Base-by-base conservation (phyloP, 805 yeast species). In the Peterozyma xylosa region DNA sequence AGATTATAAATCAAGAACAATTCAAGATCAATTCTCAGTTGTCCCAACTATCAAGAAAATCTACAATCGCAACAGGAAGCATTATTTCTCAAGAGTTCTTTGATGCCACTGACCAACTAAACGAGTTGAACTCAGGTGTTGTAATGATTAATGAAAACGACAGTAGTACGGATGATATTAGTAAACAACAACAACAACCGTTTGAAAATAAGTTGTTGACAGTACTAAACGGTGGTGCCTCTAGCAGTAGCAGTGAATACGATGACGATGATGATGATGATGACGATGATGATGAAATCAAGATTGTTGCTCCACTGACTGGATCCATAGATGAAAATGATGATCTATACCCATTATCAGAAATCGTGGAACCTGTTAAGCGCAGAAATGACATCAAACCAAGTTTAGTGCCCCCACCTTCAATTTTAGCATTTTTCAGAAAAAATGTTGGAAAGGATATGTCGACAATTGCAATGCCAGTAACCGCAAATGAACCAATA, bases 361-460 rank as follows among this genome's bases (percentile, higher is more conserved):
- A 44, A 17, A 42, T 55, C n/a, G 59, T 57, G 1, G 56, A 57
- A 0, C 57, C 62, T 0, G 67, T 82, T 4, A 53, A 59, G 27
- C 74, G 95, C 47, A 73, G 89, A 46, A 59, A 62, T 27, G 84
- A 77, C 46, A 70, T 90, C 13, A 72, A 70, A 3, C 67, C 67
- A n/a, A 74, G 86, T 42, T 68, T 65, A 0, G 72, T 80, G 32
- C 66, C 78, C 0, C 98, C 98, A 2, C 96, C 96, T 10, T 83
- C 93, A 49, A 62, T 91, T 33, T 66, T 91, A 44, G 74, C 87
- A 1, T 78, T 89, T 53, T 70, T 93, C 41, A 74, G 96, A 46
- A 90, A 90, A 60, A 89, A 88, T 53, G 93, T 91, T 10, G 97
- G 97, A 16, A 91, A 90, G 56, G 98, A 91, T 60, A 60, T 93